Evolutionary conservation across 108 stramenopile genomes (phyloP), one percentile per base, ranked within the genome.

Genomic region (Nitzschia inconspicua): DNA sequence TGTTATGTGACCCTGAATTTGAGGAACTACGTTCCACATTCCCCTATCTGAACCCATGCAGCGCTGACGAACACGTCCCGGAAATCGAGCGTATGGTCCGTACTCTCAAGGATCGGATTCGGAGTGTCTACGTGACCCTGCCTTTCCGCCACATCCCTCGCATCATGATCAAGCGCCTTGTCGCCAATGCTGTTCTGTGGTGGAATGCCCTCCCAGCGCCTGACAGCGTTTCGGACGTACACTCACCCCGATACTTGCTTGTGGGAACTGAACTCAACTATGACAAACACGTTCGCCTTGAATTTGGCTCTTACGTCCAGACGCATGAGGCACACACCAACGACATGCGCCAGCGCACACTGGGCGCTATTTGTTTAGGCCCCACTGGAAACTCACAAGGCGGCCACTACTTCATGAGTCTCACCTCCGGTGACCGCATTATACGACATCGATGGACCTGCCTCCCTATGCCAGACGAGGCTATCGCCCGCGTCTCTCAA

Each of bases 1-100:
- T 67, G 7, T 32, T 27, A 11, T 60, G 37, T 32, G 82, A 83
- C 31, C 29, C 27, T 30, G 72, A 73, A 35, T 77, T 82, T 41
- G 62, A 67, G 19, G 26, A n/a, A n/a, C n/a, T n/a, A n/a, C n/a
- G n/a, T n/a, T n/a, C n/a, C n/a, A n/a, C n/a, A n/a, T n/a, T n/a
- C n/a, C n/a, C n/a, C n/a, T n/a, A n/a, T n/a, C n/a, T n/a, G n/a
- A 40, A 40, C 29, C 22, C 24, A 26, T 14, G 22, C 16, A 26
- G 53, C 11, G n/a, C 44, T 19, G 65, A 70, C 22, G 78, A 77
- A 29, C 82, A 83, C 47, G 72, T 79, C 3, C 68, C 72, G 18
- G 76, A 61, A 30, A 60, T 79, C 13, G 82, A 83, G 47, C 63
- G 80, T 5, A 49, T 28, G 11, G 73, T 68, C 14, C 72, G 62